Evolutionary conservation across 2,329 filamentous ascomycete genomes (phyloP), one percentile per base, ranked within the genome.

Genomic region (Nigrospora osmanthi): DNA sequence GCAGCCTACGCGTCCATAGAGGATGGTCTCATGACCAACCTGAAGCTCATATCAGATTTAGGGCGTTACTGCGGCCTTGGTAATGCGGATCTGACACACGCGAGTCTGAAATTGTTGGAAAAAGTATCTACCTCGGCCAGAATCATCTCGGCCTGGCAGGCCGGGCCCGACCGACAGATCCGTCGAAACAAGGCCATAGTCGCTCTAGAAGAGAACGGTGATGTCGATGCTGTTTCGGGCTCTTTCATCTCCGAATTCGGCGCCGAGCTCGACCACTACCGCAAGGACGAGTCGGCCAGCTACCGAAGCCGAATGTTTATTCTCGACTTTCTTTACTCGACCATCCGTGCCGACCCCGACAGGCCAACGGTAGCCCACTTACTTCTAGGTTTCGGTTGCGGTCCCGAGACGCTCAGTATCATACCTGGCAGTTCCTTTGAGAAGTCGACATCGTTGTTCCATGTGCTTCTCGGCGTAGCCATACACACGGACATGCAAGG

Each of bases 301-400:
- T 95, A 93, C 62, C 70, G 85, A 47, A 87, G 89, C 59, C 95
- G 96, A 63, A 72, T 87, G 43, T 85, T 85, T 48, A 83, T 97
- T 17, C 75, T 98, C 6, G 85, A 91, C 51, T 91, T 98, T 56
- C 69, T 99, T 34, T 85, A 87, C 54, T 80, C 82, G 44, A 95
- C 88, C 58, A 73, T 98, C 3, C 76, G 78, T 44, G 81, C 85
- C 32, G 85, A 83, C 23, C 83, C 86, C 1, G 78, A 85, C 54
- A 80, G 83, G 54, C 90, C 93, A 5, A 94, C 85, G 2, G 83
- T 98, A 53, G 93, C 91, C 0, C 94, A 98, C 62, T 74, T 95
- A 38, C 71, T 98, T 2, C 79, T 98, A 6, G 93, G 93, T 0
- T 96, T 98, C 62, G 78, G 78, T 45, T 94, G 89, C 56, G 79